Conservation (phyloP, 192 early-diverging fungal genomes). For the Backusella mclennaniae region DNA sequence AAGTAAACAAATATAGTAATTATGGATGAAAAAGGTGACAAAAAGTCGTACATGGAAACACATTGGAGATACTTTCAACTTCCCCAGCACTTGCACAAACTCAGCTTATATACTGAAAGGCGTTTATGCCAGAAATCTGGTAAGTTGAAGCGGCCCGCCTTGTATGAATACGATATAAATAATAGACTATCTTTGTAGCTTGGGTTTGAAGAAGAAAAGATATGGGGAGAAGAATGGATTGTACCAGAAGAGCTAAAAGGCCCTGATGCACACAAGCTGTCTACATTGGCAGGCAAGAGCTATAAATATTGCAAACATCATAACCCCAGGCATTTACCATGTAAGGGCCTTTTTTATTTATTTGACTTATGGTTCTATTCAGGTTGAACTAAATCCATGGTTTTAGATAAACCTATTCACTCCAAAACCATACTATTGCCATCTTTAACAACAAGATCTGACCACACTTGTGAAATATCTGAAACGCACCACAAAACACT, state of each 20-base stretch:
- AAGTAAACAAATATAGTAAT: background rate
- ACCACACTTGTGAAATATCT: slow-evolving; percentile 20
- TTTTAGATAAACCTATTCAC: background rate
- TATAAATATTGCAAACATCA: slow-evolving; percentile 26
- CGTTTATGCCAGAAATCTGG: slow-evolving; percentile 62
- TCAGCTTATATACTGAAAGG: slow-evolving; percentile 75
- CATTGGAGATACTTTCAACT: slow-evolving; percentile 65
- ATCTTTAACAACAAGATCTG: slow-evolving; percentile 3
- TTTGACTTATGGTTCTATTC: background rate
- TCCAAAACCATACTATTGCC: slow-evolving; percentile 1
- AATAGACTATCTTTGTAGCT: background rate
- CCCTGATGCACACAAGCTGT: slow-evolving; percentile 30
- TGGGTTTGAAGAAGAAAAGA: slow-evolving; percentile 26
- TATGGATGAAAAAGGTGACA: slow-evolving; percentile 47
- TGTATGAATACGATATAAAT: background rate
- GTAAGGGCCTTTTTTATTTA: background rate
- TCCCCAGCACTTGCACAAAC: slow-evolving; percentile 79
- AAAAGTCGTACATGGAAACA: slow-evolving; percentile 70
- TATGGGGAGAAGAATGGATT: slow-evolving; percentile 24
- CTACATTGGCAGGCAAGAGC: slow-evolving; percentile 29
- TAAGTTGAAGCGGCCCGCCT: background rate
- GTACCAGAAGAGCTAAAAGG: slow-evolving; percentile 25
- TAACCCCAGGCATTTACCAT: background rate
- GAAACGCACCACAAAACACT: slow-evolving; percentile 23
- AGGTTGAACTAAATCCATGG: no score